phyloP scores from a whole-genome alignment of 192 early-diverging fungal genomes.

The Helicostylum pulchrum region DNA sequence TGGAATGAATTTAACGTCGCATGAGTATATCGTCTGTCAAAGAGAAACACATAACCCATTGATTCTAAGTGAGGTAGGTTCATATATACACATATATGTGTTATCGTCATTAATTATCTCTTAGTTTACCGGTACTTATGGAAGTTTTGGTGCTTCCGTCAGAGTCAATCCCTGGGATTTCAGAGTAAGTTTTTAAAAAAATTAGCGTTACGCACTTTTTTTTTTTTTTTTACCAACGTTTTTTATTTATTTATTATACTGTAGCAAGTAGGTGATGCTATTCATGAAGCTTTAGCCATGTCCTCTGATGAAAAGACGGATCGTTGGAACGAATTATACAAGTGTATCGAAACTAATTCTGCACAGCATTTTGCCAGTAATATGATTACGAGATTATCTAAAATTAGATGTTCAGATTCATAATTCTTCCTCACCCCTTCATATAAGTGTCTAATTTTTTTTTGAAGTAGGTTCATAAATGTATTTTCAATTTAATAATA shows the following conservation, averaged over 20 bases:
- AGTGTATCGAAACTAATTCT: constrained; percentile 65
- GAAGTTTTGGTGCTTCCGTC: constrained; percentile 77
- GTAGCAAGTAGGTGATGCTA: constrained; percentile 80
- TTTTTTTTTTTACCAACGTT: background rate
- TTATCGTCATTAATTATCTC: background rate
- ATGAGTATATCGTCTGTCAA: constrained; percentile 93
- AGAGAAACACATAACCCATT: constrained; percentile 76
- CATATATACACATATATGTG: background rate
- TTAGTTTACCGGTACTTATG: constrained; percentile 92
- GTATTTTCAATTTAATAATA: too few relatives aligned
- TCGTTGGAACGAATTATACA: constrained; percentile 74
- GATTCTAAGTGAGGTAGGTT: constrained; percentile 78
- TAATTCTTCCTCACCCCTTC: too few relatives aligned
- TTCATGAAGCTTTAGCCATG: constrained; percentile 87
- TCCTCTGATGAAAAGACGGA: constrained; percentile 67
- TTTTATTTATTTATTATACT: background rate
- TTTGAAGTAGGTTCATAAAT: too few relatives aligned
- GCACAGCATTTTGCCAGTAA: constrained; percentile 66
- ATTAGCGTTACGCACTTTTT: too few relatives aligned
- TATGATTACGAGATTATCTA: constrained; percentile 45
- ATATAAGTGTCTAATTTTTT: too few relatives aligned
- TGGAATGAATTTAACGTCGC: constrained; percentile 96
- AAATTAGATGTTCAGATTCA: too few relatives aligned
- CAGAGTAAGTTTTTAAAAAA: constrained; percentile 15
- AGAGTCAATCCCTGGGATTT: constrained; percentile 98